Conservation (phyloP, 257 asterid genomes). For the Ilex asprella region DNA sequence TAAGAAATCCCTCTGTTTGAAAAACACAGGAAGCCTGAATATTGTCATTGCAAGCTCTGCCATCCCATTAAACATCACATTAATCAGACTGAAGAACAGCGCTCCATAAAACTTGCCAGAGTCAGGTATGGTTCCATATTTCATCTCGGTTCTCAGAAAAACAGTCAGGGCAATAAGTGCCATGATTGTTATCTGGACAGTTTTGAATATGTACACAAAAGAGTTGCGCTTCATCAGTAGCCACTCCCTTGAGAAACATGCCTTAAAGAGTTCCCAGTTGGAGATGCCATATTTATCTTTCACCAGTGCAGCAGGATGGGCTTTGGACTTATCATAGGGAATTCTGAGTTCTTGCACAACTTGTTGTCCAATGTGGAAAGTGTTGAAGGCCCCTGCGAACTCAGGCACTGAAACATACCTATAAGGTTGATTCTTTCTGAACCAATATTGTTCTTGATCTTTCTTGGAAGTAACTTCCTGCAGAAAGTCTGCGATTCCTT, state of each 20-base stretch:
- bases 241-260: conserved; percentile 69
- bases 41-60: conserved; percentile 77
- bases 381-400: conserved; percentile 46
- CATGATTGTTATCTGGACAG: conserved; percentile 70
- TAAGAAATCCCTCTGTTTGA: conserved; percentile 65
- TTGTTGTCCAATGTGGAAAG: conserved; percentile 48
- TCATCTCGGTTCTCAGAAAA: conserved; percentile 73
- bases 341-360: conserved; percentile 38
- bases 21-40: conserved; percentile 74
- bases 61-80: conserved; percentile 84
- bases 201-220: conserved; percentile 66
- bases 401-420: conserved; percentile 45
- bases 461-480: conserved; percentile 83
- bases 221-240: conserved; percentile 66
- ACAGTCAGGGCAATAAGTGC: conserved; percentile 59
- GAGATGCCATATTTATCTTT: conserved; percentile 68
- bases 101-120: conserved; percentile 71
- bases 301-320: conserved; percentile 80
- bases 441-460: conserved; percentile 80
- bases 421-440: conserved; percentile 41
- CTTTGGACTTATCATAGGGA: conserved; percentile 50
- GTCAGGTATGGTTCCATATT: conserved; percentile 39
- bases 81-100: conserved; percentile 67
- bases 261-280: conserved; percentile 58
- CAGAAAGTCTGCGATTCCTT: conserved; percentile 76